Evolutionary conservation across 352 stramenopile genomes (phyloP), one percentile per base, ranked within the genome.

Genomic region (Pythium pyrilobum): DNA sequence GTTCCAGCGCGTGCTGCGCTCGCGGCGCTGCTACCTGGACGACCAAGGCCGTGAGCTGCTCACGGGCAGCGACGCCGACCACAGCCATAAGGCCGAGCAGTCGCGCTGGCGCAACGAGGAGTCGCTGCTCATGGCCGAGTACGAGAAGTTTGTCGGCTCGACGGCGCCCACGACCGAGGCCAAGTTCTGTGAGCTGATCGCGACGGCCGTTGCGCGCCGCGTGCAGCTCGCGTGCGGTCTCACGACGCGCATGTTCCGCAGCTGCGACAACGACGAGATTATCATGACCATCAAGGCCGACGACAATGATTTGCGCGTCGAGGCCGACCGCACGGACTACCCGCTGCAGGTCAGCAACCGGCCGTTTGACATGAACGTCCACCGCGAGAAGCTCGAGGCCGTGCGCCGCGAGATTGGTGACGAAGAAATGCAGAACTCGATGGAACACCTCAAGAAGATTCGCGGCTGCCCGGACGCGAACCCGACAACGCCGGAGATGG

Each of bases 241-340:
- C 29, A 91, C 74, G 16, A 89, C 81, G 53, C 74, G 77, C 44
- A 84, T 93, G 77, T 93, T 93, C 41, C 56, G 74, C n/a, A 90
- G 76, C 40, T 80, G 68, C 36, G 78, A 87, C 47, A 60, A 54
- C 3, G 79, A 92, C 29, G 79, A 89, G 68, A 89, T 91, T 44
- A 84, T 93, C 32, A 87, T 93, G 77, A 85, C 74, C 5, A 77
- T 91, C 56, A 87, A 82, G 53, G 68, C 80, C 3, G 82, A 93
- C 28, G 77, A 93, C 57, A 74, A 83, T 25, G 80, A 93, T 49
- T 53, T 93, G 32, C 56, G 73, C 6, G 62, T 88, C 6, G 80
- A 89, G 42, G 80, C 82, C 1, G 82, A 90, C 49, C 82, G 82
- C 37, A 77, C 64, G 5, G 60, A 89, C 59, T 91, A 90, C 61